Percentiles rank a stretch among this genome's conserved stretches.
Evolutionary conservation across 2,329 filamentous ascomycete species (phyloP).

Genomic region (Purpureocillium lavendulum): DNA sequence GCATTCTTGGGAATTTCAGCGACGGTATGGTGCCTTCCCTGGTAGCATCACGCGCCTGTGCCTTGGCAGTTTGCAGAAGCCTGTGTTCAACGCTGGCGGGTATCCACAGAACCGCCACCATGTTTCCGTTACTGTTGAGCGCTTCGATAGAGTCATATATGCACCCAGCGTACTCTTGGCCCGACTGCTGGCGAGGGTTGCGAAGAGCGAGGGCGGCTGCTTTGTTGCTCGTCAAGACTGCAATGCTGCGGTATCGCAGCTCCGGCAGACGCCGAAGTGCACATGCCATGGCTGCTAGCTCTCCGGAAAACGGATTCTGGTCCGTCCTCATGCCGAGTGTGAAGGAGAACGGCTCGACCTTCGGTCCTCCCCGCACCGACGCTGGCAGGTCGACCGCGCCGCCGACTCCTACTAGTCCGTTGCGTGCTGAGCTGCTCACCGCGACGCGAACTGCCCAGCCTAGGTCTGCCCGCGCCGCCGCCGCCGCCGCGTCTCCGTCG

Average conservation of each 20-base stretch:
- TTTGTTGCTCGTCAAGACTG: constrained; percentile 10
- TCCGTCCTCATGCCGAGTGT: constrained; percentile 10
- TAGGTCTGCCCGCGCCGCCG: not conserved
- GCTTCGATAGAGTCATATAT: constrained; percentile 10
- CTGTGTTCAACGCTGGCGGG: constrained; percentile 4
- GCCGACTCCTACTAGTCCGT: constrained; percentile 10
- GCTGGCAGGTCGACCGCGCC: constrained; percentile 4
- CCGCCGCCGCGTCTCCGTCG: not conserved
- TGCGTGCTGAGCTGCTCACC: constrained; percentile 10
- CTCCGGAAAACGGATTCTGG: constrained; percentile 11
- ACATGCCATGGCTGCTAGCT: constrained; percentile 10
- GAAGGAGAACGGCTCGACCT: constrained; percentile 9
- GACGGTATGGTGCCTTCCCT: constrained; percentile 4
- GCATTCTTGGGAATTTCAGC: constrained; percentile 7
- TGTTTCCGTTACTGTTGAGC: constrained; percentile 4
- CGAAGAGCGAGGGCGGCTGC: constrained; percentile 8
- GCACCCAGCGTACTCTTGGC: constrained; percentile 10
- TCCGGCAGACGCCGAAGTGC: constrained; percentile 7
- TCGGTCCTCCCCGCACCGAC: constrained; percentile 2
- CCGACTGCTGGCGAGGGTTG: constrained; percentile 10
- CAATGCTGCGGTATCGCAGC: constrained; percentile 4
- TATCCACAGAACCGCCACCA: constrained; percentile 6
- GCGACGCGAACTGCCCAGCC: constrained; percentile 5
- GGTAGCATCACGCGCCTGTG: constrained; percentile 5
- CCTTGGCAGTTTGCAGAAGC: constrained; percentile 6